Percentiles rank a stretch among this genome's conserved stretches.
Conservation (phyloP, 495 filamentous ascomycete species). For the Aspergillus olivimuriae region DNA sequence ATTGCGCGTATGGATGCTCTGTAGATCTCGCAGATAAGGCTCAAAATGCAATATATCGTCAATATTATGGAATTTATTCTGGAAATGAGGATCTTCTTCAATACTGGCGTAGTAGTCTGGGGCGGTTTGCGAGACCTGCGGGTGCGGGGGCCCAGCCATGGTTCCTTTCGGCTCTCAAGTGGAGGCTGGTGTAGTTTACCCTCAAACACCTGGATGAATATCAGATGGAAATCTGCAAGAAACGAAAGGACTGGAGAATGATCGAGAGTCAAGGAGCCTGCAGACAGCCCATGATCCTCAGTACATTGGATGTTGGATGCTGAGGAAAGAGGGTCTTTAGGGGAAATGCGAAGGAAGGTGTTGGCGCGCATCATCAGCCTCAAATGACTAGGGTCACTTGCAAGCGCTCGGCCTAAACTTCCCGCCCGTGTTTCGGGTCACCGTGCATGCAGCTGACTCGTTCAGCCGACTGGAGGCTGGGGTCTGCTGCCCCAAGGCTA, state of each 20-base stretch:
- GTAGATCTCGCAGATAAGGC: constrained; percentile 26
- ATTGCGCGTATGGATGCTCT: constrained; percentile 42
- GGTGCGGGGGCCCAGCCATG: constrained; percentile 11
- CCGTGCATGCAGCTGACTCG: neutral
- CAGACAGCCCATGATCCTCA: too few species aligned
- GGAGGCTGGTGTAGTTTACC: too few species aligned
- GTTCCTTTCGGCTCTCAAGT: neutral
- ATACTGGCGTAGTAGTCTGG: constrained; percentile 36
- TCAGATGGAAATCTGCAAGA: neutral
- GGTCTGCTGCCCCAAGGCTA: too few species aligned
- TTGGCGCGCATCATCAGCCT: constrained; percentile 1
- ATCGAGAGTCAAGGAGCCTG: too few species aligned
- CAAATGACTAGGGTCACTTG: constrained; percentile 5
- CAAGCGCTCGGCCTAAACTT: neutral
- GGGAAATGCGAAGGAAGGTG: too few species aligned
- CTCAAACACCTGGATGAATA: too few species aligned
- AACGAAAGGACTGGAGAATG: neutral
- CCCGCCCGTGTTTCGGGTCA: neutral
- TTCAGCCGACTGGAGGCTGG: too few species aligned
- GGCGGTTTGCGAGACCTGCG: constrained; percentile 16
- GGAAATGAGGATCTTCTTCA: constrained; percentile 10
- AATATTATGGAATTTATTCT: constrained; percentile 45
- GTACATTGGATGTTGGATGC: too few species aligned
- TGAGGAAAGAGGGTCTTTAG: too few species aligned
- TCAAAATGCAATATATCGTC: constrained; percentile 45